Evolutionary conservation across 2,329 filamentous ascomycete species (phyloP).

Genomic region (Alternaria tenuissima): DNA sequence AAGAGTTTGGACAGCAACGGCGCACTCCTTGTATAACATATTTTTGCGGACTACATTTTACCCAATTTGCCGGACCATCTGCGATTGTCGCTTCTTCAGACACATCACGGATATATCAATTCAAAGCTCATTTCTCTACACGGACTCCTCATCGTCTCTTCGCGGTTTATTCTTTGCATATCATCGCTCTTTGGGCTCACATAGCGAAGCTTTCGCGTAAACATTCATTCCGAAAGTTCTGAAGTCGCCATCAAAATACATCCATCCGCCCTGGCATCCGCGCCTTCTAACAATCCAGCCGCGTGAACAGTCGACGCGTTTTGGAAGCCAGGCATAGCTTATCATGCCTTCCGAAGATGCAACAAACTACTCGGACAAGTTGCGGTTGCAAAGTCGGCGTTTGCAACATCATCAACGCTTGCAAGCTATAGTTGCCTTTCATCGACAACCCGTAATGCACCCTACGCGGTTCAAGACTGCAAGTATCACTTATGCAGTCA

Average conservation of each 20-base stretch:
- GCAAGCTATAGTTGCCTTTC: neutral
- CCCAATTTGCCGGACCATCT: constrained; percentile 29
- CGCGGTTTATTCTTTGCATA: constrained; percentile 7
- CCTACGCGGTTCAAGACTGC: neutral
- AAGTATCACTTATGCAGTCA: neutral
- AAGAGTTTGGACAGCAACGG: constrained; percentile 23
- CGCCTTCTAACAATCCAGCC: neutral
- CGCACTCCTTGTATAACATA: constrained; percentile 35
- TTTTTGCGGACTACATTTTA: constrained; percentile 33
- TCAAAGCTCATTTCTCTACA: constrained; percentile 27
- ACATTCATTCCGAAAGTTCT: neutral
- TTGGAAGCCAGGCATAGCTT: neutral
- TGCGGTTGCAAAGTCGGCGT: neutral
- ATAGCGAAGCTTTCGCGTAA: neutral
- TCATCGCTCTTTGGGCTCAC: neutral
- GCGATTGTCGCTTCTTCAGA: constrained; percentile 29
- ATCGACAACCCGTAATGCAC: neutral
- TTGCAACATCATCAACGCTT: neutral
- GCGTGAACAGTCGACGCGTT: neutral
- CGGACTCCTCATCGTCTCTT: constrained; percentile 9
- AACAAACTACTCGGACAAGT: neutral
- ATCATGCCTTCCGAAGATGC: neutral
- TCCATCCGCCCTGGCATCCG: neutral
- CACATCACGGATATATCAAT: constrained; percentile 35
- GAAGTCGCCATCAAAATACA: neutral